A percentile compares a stretch with the other conserved stretches of the same genome.
phyloP scores from a whole-genome alignment of 805 yeast genomes.

The Yarrowia sp. region DNA sequence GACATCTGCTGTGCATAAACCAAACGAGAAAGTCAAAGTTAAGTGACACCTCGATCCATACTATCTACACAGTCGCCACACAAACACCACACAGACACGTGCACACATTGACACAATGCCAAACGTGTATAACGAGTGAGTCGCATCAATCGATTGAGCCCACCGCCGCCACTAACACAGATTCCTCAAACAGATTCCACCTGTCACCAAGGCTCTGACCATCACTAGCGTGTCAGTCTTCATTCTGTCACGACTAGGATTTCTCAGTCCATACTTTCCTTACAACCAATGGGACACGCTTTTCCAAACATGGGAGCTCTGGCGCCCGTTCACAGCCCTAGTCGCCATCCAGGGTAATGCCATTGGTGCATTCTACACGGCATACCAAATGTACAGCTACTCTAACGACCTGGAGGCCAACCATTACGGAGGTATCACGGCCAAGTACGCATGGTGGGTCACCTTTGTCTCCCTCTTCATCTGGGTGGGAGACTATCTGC shows the following conservation, averaged over 20 bases:
- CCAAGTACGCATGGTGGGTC: slow-evolving; percentile 20
- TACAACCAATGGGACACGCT: slow-evolving; percentile 6
- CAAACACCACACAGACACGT: not conserved
- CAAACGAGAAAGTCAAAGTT: not conserved
- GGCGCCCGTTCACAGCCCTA: slow-evolving; percentile 26
- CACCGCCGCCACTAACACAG: not conserved
- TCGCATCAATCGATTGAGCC: not conserved
- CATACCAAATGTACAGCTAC: slow-evolving; percentile 18
- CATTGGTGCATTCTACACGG: slow-evolving; percentile 3
- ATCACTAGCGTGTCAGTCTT: not conserved
- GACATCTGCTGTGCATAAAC: not conserved
- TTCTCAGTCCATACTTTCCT: slow-evolving; percentile 8
- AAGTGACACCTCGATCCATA: not conserved
- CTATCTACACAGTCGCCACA: not conserved
- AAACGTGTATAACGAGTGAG: slow-evolving; percentile 24
- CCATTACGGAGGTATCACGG: not conserved
- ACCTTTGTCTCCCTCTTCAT: slow-evolving; percentile 2
- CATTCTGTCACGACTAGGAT: slow-evolving; percentile 4
- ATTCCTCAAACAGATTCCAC: slow-evolving; percentile 20
- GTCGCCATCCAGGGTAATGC: slow-evolving; percentile 3
- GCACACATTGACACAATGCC: slow-evolving; percentile 3
- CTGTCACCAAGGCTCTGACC: slow-evolving; percentile 1
- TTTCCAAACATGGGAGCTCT: slow-evolving; percentile 8
- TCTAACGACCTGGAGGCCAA: slow-evolving; percentile 11
- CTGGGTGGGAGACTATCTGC: slow-evolving; percentile 20